A percentile compares a stretch with the other conserved stretches of the same genome.
Conservation (phyloP, 768 basidiomycete genomes). For the Mycena vulgaris region DNA sequence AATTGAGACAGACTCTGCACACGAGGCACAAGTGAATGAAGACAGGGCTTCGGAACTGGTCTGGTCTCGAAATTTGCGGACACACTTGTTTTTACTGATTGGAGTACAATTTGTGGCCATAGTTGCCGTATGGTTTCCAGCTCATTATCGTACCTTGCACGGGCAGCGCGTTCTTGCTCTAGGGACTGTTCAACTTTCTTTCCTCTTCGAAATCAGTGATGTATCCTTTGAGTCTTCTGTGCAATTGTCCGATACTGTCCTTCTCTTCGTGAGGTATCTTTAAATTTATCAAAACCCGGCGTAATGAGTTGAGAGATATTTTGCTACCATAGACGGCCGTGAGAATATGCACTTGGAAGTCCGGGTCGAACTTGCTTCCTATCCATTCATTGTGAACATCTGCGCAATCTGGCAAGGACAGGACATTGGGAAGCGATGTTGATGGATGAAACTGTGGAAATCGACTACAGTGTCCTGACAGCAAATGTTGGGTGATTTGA, state of each 20-base stretch:
- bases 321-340: slow-evolving; percentile 10
- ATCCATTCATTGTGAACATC: slow-evolving; percentile 1
- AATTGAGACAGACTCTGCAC: slow-evolving; percentile 5
- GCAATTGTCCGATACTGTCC: slow-evolving; percentile 1
- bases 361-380: background rate
- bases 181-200: background rate
- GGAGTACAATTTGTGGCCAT: background rate
- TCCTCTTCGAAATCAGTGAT: background rate
- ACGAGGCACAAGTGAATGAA: background rate
- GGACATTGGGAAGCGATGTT: background rate
- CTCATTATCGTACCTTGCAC: background rate
- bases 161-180: background rate
- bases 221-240: background rate
- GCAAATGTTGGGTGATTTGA: background rate
- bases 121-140: background rate
- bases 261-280: background rate
- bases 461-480: background rate
- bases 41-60: background rate
- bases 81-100: background rate
- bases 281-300: background rate
- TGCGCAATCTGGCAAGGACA: background rate
- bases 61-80: background rate
- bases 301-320: background rate
- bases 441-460: background rate
- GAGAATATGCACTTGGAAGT: background rate